phyloP scores from a whole-genome alignment of 345 rosid genomes.

The Brassica incana region DNA sequence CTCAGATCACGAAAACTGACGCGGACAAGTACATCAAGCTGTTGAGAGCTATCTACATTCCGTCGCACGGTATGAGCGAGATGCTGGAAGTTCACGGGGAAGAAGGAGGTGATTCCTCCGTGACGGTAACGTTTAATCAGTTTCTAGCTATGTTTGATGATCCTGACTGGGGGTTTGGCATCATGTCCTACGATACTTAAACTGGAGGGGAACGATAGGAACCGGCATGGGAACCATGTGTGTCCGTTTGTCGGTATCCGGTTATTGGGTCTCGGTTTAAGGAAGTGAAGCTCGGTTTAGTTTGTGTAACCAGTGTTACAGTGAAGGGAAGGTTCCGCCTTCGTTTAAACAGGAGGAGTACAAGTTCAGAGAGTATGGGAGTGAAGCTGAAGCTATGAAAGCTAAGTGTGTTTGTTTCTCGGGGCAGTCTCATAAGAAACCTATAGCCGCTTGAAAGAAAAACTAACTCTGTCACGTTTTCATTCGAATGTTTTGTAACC shows the following conservation, averaged over 20 bases:
- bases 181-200: constrained; percentile 76
- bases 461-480: constrained; percentile 17
- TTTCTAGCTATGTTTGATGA: constrained; percentile 87
- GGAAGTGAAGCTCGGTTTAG: constrained; percentile 85
- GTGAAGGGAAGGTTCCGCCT: constrained; percentile 95
- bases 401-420: constrained; percentile 82
- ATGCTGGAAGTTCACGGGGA: constrained; percentile 71
- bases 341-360: constrained; percentile 72
- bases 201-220: constrained; percentile 83
- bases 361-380: constrained; percentile 76
- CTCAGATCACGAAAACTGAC: constrained; percentile 68
- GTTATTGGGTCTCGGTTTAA: constrained; percentile 90
- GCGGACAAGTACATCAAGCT: constrained; percentile 64
- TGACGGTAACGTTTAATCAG: constrained; percentile 63
- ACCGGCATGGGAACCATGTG: constrained; percentile 71
- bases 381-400: constrained; percentile 76
- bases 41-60: constrained; percentile 75
- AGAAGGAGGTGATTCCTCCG: constrained; percentile 59
- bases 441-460: constrained; percentile 42
- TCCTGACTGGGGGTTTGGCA: constrained; percentile 89
- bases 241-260: constrained; percentile 94
- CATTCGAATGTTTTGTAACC: neutral
- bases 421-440: constrained; percentile 53
- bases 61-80: constrained; percentile 67
- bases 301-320: constrained; percentile 86